Evolutionary conservation across 768 basidiomycete species (phyloP).

Genomic region (Naganishia antarctica): DNA sequence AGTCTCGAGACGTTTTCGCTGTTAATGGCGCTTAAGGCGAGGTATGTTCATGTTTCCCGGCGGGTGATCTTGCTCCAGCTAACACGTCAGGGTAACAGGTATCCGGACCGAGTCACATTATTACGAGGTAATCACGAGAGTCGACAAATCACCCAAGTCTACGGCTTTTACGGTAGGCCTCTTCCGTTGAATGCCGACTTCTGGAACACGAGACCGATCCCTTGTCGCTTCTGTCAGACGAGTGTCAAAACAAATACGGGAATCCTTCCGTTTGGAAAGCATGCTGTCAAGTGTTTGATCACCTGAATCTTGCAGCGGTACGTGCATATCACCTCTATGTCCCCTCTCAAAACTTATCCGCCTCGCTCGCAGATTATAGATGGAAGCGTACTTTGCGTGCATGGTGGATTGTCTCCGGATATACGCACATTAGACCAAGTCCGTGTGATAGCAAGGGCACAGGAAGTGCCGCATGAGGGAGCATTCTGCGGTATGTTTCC

Average conservation of each 20-base stretch:
- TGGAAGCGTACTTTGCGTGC: conserved; percentile 84
- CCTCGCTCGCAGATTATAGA: conserved; percentile 71
- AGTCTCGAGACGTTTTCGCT: conserved; percentile 98
- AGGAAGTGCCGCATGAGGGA: conserved; percentile 54
- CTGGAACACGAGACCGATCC: not conserved
- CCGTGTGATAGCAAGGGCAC: conserved; percentile 66
- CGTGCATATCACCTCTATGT: conserved; percentile 41
- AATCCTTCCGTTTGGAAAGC: conserved; percentile 93
- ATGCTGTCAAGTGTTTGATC: conserved; percentile 94
- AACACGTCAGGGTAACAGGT: conserved; percentile 60
- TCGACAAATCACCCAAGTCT: conserved; percentile 98
- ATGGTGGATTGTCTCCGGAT: conserved; percentile 92
- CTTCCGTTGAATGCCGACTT: not conserved
- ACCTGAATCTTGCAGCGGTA: conserved; percentile 87
- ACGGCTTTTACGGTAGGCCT: conserved; percentile 88
- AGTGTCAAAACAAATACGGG: conserved; percentile 97
- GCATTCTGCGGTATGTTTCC: conserved; percentile 52
- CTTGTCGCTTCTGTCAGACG: conserved; percentile 54
- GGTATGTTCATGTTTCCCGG: conserved; percentile 29
- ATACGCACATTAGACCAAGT: conserved; percentile 93
- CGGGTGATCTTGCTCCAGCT: not conserved
- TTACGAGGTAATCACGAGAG: conserved; percentile 98
- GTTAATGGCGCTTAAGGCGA: conserved; percentile 83
- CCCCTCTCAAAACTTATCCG: not conserved
- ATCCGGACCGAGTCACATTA: conserved; percentile 96